Conservation (phyloP, 1,284 basidiomycete species). For the Puccinia horiana region DNA sequence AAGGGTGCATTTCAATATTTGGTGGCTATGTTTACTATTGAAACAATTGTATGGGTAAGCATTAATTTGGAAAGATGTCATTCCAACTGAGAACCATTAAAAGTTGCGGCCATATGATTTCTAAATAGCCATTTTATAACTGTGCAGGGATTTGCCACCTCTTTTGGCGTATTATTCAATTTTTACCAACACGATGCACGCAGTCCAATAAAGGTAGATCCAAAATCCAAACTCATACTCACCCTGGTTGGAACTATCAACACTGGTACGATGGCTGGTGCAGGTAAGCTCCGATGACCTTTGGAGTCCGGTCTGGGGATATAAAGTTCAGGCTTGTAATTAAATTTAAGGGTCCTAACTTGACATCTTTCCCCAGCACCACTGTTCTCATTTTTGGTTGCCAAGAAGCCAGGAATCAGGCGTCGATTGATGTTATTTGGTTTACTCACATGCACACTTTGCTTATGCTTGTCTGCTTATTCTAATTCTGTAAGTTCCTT, state of each 20-base stretch:
- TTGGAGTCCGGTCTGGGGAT: not conserved
- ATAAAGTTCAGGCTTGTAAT: not conserved
- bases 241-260: constrained; percentile 44
- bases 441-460: not conserved
- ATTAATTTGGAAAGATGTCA: not conserved
- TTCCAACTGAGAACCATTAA: not conserved
- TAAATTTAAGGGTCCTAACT: not conserved
- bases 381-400: constrained; percentile 1
- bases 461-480: constrained; percentile 38
- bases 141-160: constrained; percentile 38
- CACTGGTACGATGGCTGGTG: constrained; percentile 33
- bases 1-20: constrained; percentile 6
- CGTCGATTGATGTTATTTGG: constrained; percentile 26
- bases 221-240: constrained; percentile 24
- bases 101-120: not conserved
- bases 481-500: constrained; percentile 27
- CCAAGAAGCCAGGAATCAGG: constrained; percentile 23
- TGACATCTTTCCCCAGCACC: constrained; percentile 7
- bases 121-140: not conserved
- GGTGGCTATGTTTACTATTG: constrained; percentile 15
- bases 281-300: not conserved
- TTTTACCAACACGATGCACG: constrained; percentile 29
- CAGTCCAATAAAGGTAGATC: constrained; percentile 14
- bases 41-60: constrained; percentile 22
- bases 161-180: constrained; percentile 40